Evolutionary conservation across 306 rosid species (phyloP), one percentile per base, ranked within the genome.

Genomic region (Malus orientalis): DNA sequence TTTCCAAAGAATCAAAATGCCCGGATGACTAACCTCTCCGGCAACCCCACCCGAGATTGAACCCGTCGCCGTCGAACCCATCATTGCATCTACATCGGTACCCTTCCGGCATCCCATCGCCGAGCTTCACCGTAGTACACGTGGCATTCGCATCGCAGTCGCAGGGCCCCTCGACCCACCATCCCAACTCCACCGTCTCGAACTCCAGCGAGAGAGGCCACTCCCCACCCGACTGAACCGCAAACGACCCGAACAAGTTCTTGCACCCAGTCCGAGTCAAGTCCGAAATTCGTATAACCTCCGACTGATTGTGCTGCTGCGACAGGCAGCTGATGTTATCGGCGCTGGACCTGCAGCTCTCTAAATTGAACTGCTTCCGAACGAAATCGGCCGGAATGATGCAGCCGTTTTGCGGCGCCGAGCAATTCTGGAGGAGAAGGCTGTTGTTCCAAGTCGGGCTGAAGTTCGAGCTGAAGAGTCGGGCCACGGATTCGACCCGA

Each of bases 11-110:
- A 32, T 10, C 4, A 8, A 53, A 38, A 16, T 12, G 36, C 22
- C 6, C 23, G 81, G 80, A 78, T 72, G 84, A 87, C 93, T 88
- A 11, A 92, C 97, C 90, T 89, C 62, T 88, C 84, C 79, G 85
- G 90, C 97, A 92, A 70, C 93, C 89, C 66, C 74, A 13, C 76
- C 91, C 97, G 23, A 5, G 16, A 3, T 0, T 3, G 79, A 84
- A 92, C 1, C 96, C 99, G 42, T 95, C 93, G 25, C 97, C 98
- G 42, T 6, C 30, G 75, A 78, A 92, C 44, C 95, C 93, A 10
- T 83, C 74, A 0, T 0, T 0, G 42, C 99, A 95, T 0, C 42
- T 75, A 81, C 98, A 95, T 29, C 91, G 92, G 70, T 78, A 82
- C 74, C 97, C 95, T 0, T 0, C 10, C 9, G 9, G 0, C 18